Evolutionary conservation across 1,139 yeast genomes (phyloP).

Genomic region (Pichia sp.): DNA sequence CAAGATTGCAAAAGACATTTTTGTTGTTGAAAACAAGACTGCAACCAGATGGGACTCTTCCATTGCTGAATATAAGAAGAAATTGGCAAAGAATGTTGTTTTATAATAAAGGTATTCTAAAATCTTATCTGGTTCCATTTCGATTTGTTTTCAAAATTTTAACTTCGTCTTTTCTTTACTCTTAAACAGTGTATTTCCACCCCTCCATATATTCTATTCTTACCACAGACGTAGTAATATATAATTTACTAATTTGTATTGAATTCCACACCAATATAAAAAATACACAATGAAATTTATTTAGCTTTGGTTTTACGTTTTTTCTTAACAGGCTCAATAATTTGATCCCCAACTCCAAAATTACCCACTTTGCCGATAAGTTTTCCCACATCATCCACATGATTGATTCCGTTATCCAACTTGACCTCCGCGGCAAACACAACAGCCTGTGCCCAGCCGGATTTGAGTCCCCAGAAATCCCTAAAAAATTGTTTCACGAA

Average conservation of each 20-base stretch:
- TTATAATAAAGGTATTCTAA: constrained; percentile 36
- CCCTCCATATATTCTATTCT: neutral
- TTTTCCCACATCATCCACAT: constrained; percentile 23
- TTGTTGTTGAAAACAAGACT: constrained; percentile 88
- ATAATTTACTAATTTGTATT: neutral
- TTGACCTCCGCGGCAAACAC: constrained; percentile 86
- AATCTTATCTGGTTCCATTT: neutral
- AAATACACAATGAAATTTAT: neutral
- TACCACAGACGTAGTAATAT: neutral
- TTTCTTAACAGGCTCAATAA: constrained; percentile 1
- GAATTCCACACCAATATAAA: neutral
- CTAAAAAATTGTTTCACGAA: constrained; percentile 42
- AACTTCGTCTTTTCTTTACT: neutral
- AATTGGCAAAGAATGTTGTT: constrained; percentile 83
- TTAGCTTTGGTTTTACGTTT: neutral
- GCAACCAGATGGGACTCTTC: constrained; percentile 96
- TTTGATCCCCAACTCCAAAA: constrained; percentile 11
- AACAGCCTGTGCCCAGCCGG: constrained; percentile 98
- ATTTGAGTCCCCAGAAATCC: constrained; percentile 78
- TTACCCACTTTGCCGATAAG: constrained; percentile 2
- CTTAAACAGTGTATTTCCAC: neutral
- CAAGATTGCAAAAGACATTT: constrained; percentile 95
- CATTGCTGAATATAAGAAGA: constrained; percentile 87
- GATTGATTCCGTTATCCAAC: constrained; percentile 39
- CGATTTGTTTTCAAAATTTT: neutral